phyloP scores from a whole-genome alignment of 768 basidiomycete genomes.

The Auricularia auricula-judae region DNA sequence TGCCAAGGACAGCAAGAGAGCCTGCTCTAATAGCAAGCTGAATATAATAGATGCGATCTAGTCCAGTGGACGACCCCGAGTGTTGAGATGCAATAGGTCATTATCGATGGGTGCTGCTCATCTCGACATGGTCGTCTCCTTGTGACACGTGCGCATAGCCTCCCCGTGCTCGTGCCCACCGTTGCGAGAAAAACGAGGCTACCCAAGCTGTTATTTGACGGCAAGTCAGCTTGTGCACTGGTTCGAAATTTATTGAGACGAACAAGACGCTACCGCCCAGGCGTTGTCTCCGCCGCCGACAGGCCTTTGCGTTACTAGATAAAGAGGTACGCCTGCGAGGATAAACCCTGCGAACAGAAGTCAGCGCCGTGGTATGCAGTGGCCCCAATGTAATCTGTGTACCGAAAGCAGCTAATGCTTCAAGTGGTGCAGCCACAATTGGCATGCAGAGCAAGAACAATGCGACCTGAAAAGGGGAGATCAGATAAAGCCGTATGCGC shows the following conservation, averaged over 20 bases:
- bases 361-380: neutral
- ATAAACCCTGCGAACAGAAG: conserved; percentile 51
- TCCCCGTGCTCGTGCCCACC: conserved; percentile 40
- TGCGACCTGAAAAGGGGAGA: conserved; percentile 45
- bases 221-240: conserved; percentile 22
- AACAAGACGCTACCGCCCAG: conserved; percentile 2
- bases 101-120: conserved; percentile 27
- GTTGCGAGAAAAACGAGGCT: conserved; percentile 30
- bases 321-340: conserved; percentile 67
- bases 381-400: conserved; percentile 13
- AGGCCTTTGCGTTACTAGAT: conserved; percentile 51
- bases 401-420: conserved; percentile 84
- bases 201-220: conserved; percentile 27
- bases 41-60: neutral
- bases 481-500: neutral
- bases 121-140: conserved; percentile 60
- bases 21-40: neutral
- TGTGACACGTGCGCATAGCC: conserved; percentile 68
- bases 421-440: conserved; percentile 80
- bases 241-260: conserved; percentile 15
- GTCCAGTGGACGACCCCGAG: neutral
- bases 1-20: too few relatives aligned
- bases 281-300: conserved; percentile 6
- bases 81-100: neutral
- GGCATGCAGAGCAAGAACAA: conserved; percentile 91